Evolutionary conservation across 2,329 filamentous ascomycete genomes (phyloP), one percentile per base, ranked within the genome.

Genomic region (Xylariales sp.): DNA sequence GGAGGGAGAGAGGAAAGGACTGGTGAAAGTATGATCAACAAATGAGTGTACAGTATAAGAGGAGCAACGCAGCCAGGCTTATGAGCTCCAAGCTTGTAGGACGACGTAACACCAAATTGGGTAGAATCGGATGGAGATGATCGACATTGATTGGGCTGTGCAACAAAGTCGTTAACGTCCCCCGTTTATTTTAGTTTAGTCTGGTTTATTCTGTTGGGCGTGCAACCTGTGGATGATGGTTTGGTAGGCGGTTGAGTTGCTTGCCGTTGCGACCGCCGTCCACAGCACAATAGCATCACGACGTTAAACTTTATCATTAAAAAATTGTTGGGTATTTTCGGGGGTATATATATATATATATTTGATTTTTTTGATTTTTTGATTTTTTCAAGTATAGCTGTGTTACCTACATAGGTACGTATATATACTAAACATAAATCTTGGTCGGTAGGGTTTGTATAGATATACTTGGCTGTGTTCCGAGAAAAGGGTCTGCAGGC

Each of bases 11-110:
- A 56, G 39, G 54, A 32, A 56, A 56, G 16, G 23, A 43, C 32
- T 45, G 54, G 34, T 56, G 52, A 43, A 46, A 50, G 5, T 50
- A 49, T 32, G 54, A 64, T 64, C 46, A 53, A 52, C 36, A 45
- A 43, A 57, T 58, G 36, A 36, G 53, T 28, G 23, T 36, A 8
- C 12, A 5, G 18, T n/a, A 23, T 23, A 23, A 48, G 28, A 45
- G 36, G 10, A 41, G 9, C 10, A 46, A 55, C 41, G 48, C n/a
- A 48, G 41, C 50, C 23, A n/a, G n/a, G n/a, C n/a, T n/a, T 23
- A 23, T 23, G 23, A 23, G 23, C 23, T 1, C 23, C 23, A 23
- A 30, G 46, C n/a, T 16, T 18, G 28, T 52, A 36, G 46, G 46
- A 34, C 55, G 32, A 7, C 53, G 36, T 57, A 12, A 39, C 28